These are phyloP conservation scores for Sphagnum fallax DNA, from an alignment of 228 moss, liverwort and hornwort genomes.

Conservation along the genomic window DNA sequence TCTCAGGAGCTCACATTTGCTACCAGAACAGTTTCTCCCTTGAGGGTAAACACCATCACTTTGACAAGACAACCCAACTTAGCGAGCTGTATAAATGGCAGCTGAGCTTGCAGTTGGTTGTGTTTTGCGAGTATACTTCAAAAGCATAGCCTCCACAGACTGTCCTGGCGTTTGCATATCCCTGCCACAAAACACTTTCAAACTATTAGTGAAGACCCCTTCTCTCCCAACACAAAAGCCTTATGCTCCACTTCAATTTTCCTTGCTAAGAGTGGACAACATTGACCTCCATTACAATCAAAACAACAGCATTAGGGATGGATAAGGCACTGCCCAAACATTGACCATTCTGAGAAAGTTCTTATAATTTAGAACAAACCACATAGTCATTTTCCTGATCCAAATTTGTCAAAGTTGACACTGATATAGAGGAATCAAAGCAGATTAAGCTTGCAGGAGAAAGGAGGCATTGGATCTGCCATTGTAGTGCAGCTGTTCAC, in stretches of 20 bases:
- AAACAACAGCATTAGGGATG: not conserved
- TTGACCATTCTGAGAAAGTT: too few relatives aligned
- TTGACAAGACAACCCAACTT: not conserved
- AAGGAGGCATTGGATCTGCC: not conserved
- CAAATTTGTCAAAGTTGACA: too few relatives aligned
- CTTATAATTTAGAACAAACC: too few relatives aligned
- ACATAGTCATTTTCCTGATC: too few relatives aligned
- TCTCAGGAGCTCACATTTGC: too few relatives aligned
- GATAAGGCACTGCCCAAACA: too few relatives aligned
- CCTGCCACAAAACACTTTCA: conserved; percentile 22
- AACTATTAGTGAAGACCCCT: not conserved
- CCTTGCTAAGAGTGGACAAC: not conserved
- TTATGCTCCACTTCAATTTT: not conserved
- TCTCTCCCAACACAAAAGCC: not conserved
- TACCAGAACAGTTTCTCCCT: too few relatives aligned
- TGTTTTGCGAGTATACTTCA: conserved; percentile 77
- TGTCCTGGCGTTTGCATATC: conserved; percentile 88
- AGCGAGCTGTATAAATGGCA: conserved; percentile 69
- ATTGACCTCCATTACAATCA: not conserved
- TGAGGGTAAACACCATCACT: too few relatives aligned
- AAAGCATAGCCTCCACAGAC: conserved; percentile 90
- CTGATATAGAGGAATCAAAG: too few relatives aligned
- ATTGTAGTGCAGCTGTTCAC: not conserved
- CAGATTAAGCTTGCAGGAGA: too few relatives aligned
- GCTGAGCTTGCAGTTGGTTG: conserved; percentile 48